A percentile compares a stretch with the other conserved stretches of the same genome.
Conservation (phyloP, 208 protist genomes). For the Trypanosoma conorhini region DNA sequence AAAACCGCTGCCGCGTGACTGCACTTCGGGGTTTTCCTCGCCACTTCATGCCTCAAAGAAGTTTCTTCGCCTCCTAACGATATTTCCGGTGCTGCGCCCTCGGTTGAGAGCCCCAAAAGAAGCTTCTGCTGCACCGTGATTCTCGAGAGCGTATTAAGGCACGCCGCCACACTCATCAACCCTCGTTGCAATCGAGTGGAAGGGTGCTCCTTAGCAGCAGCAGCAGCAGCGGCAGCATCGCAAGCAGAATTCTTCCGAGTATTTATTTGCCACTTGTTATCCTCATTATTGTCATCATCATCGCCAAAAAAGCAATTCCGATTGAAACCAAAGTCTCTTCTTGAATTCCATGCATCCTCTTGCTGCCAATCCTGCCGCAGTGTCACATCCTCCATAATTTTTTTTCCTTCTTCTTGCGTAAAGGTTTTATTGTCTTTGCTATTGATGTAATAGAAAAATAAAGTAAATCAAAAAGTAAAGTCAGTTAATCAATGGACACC, state of each 20-base stretch:
- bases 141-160: not conserved
- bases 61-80: not conserved
- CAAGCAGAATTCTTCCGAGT: not conserved
- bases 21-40: not conserved
- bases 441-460: not conserved
- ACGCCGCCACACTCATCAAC: not conserved
- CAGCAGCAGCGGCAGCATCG: too few species aligned
- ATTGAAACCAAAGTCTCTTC: not conserved
- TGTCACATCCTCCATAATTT: not conserved
- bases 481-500: not conserved
- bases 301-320: not conserved
- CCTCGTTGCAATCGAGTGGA: not conserved
- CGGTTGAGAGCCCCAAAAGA: constrained; percentile 2
- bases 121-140: constrained; percentile 8
- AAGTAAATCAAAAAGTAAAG: not conserved
- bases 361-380: not conserved
- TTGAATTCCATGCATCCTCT: not conserved
- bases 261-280: not conserved
- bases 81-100: not conserved
- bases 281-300: not conserved
- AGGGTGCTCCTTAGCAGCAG: not conserved
- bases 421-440: not conserved
- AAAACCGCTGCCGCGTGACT: not conserved
- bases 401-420: not conserved
- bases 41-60: not conserved